Base-by-base conservation (phyloP, 805 yeast species). In the Ogataea pilisensis region DNA sequence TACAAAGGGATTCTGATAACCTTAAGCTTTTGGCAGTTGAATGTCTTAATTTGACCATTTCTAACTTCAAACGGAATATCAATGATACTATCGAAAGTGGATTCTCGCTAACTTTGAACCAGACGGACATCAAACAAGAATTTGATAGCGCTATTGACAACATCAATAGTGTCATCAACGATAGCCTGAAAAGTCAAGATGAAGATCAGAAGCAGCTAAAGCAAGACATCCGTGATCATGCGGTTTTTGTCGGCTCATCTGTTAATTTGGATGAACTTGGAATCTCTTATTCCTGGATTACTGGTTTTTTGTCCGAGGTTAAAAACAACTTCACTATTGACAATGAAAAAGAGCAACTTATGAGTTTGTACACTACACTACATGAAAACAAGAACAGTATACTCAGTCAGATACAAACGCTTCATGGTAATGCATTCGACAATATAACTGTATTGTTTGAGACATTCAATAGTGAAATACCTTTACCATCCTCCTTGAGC, bases 261-360 rank as follows among this genome's bases (percentile, higher is more conserved):
- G 34, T 48, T n/a, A 31, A 35, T 26, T 20, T 48, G 33, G 38
- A 41, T 31, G 13, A 31, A 4, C 13, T 50, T 30, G 41, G 39
- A 9, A 38, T 50, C 14, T 46, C 48, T 30, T 46, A 44, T 33
- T 41, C 51, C 6, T 46, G 51, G 51, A 45, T 50, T 11, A 40
- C 43, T 18, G 17, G 20, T 13, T 47, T 27, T 30, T 25, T 48
- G 22, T 34, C 34, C 8, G 33, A 27, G 8, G 18, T 37, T 3
- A 14, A 29, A 11, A 17, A 29, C 11, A 29, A 24, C 17, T 21
- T 29, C 19, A 12, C 25, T 13, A 16, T 39, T 29, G 26, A 22
- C 26, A 11, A 26, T 24, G 27, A 26, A 20, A 22, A 33, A n/a
- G 13, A 41, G 20, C 35, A 38, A 14, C 34, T 38, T 3, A 22